Evolutionary conservation across 2,329 filamentous ascomycete species (phyloP), one percentile per base, ranked within the genome.

Genomic region (Peltaster fructicola): DNA sequence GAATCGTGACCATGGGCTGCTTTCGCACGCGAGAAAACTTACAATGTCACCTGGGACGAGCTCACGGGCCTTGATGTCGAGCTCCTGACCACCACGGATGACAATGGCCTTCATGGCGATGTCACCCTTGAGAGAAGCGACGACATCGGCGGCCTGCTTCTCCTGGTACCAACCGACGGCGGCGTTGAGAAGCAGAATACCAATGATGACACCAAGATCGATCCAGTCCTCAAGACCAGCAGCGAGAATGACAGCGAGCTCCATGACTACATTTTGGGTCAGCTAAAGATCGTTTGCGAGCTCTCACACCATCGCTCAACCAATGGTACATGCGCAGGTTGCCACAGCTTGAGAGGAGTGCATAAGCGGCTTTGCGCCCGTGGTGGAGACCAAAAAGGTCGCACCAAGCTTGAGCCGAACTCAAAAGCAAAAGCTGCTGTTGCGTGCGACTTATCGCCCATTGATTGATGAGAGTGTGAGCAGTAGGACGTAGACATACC

Each of bases 161-260:
- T 80, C 74, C 51, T 79, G 74, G 52, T 80, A 79, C 68, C 73
- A 80, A 59, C 74, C 74, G 50, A 79, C 74, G 35, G 72, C 56
- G 37, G 74, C 74, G 57, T 81, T 81, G 34, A 81, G 69, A 46
- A 73, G 41, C 28, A 81, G 57, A 52, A 81, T 80, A 59, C 65
- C 74, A 41, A 73, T 67, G 49, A 80, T 80, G 50, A 81, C 72
- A 64, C 73, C 73, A 39, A 79, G 65, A 57, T 81, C 74, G 36
- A 78, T 64, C 73, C 73, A 80, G 54, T 77, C 72, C 48, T 65
- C 63, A 35, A 81, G 69, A 65, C 73, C 74, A 46, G 70, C 70
- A 40, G 74, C 73, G 42, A 81, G 60, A 26, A 77, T 54, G 44
- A 75, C 74, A 56, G 74, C 74, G 45, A 77, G 48, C 63, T 80